These are phyloP conservation scores for Kitagawia praeruptora DNA, from an alignment of 129 eudicot species.

Conservation along the genomic window DNA sequence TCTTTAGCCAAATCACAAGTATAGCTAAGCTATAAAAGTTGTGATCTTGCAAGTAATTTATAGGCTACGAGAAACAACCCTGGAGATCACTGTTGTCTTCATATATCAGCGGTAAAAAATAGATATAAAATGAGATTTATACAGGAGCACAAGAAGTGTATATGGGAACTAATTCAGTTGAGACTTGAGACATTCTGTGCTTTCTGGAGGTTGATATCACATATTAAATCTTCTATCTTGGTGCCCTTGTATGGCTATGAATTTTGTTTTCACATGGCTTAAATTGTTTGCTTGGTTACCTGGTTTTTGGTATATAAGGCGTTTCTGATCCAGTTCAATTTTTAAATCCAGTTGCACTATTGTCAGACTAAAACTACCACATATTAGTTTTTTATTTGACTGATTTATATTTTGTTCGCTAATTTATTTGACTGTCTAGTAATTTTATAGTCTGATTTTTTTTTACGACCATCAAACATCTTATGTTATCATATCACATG, in stretches of 20 bases:
- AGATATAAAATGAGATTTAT: neutral
- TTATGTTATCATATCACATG: constrained; percentile 18
- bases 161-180: neutral
- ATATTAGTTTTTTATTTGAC: neutral
- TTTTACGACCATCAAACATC: constrained; percentile 14
- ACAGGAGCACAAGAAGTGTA: neutral
- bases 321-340: neutral
- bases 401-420: neutral
- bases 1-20: neutral
- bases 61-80: neutral
- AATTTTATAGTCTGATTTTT: neutral
- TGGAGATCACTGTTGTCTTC: neutral
- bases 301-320: neutral
- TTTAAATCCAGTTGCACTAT: too few species aligned
- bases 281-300: neutral
- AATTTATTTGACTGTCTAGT: neutral
- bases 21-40: neutral
- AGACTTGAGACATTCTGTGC: neutral
- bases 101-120: neutral
- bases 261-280: neutral
- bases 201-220: neutral
- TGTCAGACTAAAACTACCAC: neutral
- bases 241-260: neutral
- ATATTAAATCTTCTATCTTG: neutral
- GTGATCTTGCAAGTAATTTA: neutral